A percentile compares a stretch with the other conserved stretches of the same genome.
These are phyloP conservation scores for Rhodomyrtus tomentosa DNA, from an alignment of 345 rosid genomes.

Conservation along the genomic window DNA sequence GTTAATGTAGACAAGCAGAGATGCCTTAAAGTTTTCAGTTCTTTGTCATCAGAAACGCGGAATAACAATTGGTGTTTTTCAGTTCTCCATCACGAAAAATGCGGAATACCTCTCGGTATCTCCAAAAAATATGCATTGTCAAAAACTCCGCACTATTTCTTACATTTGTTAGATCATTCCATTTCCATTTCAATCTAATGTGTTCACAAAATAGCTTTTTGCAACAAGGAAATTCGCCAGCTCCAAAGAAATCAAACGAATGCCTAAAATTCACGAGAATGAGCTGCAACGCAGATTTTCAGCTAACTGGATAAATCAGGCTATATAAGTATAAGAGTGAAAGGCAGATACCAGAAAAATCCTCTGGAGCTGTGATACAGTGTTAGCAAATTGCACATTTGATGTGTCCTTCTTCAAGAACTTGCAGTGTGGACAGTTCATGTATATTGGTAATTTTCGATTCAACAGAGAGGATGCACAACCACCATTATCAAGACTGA, in stretches of 20 bases:
- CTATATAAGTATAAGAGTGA: neutral
- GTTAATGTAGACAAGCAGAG: neutral
- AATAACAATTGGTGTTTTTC: neutral
- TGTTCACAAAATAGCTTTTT: neutral
- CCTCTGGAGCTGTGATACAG: slow-evolving; percentile 70
- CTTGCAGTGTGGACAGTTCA: slow-evolving; percentile 65
- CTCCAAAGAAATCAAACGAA: neutral
- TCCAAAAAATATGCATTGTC: neutral
- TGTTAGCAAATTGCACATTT: slow-evolving; percentile 46
- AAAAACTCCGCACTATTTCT: neutral
- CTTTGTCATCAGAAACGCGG: neutral
- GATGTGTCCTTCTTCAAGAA: slow-evolving; percentile 30
- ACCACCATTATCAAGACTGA: slow-evolving; percentile 40
- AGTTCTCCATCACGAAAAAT: neutral
- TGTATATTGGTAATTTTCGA: slow-evolving; percentile 56
- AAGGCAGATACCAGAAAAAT: slow-evolving; percentile 53
- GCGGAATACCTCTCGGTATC: neutral
- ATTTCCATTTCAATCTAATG: neutral
- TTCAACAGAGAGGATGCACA: slow-evolving; percentile 43
- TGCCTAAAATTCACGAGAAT: neutral
- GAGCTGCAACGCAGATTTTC: neutral
- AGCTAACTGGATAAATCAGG: neutral
- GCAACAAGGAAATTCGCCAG: neutral
- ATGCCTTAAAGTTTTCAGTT: neutral
- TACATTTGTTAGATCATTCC: neutral